Evolutionary conservation across 163 green algal genomes (phyloP), one percentile per base, ranked within the genome.

Genomic region (Volvox carteri): DNA sequence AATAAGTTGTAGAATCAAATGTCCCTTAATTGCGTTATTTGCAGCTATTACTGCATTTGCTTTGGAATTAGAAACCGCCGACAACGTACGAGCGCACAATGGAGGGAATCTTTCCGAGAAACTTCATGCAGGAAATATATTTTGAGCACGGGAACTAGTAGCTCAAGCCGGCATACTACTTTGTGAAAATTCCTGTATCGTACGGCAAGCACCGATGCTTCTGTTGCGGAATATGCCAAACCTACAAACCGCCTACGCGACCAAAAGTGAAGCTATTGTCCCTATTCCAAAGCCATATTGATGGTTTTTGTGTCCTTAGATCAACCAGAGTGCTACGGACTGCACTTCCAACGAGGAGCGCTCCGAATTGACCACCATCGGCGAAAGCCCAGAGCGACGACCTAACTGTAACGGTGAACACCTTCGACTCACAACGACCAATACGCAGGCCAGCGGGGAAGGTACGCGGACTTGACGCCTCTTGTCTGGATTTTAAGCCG

Each of bases 401-500:
- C 62, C 62, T 39, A 73, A 73, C 62, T 73, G 62, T 73, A 73
- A 73, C 62, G 62, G 62, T 73, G 62, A 73, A 42, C 62, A 28
- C 37, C n/a, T 65, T 65, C 54, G 54, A 11, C 54, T 65, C 54
- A 4, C 6, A 12, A n/a, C n/a, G n/a, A n/a, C 28, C 54, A 23
- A 4, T 30, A 65, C 54, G 25, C 54, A 65, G 3, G 25, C 54
- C 54, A 65, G 54, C 54, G 2, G 54, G 54, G 54, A 30, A 12
- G 54, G 54, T 65, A 19, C 54, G 54, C 54, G 54, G 54, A 5
- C 54, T 19, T 25, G 25, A 19, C 4, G 54, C 28, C 54, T 65
- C 28, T 23, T 58, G 25, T 19, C 28, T 5, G 6, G 19, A 19
- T 65, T 65, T 23, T 23, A 23, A 65, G 54, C 28, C 54, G 54